Percentiles rank a stretch among this genome's conserved stretches.
These are phyloP conservation scores for Saccharata proteae DNA, from an alignment of 2,329 filamentous ascomycete genomes.

Conservation along the genomic window DNA sequence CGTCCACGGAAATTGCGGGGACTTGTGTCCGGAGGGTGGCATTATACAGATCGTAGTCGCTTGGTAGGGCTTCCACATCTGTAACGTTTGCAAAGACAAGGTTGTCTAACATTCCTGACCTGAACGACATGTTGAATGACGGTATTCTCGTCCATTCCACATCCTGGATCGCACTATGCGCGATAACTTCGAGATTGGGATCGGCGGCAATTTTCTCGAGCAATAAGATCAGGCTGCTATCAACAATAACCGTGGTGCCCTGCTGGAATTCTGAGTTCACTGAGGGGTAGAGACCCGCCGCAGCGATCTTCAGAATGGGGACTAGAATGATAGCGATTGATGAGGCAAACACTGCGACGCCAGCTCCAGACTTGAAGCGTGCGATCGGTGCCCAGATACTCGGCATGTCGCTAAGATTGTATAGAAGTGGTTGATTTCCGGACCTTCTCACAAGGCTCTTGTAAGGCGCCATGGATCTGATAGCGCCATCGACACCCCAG, in stretches of 20 bases:
- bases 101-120: constrained; percentile 4
- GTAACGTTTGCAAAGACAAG: constrained; percentile 7
- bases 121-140: constrained; percentile 2
- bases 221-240: too few species aligned
- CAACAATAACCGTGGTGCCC: too few species aligned
- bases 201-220: too few species aligned
- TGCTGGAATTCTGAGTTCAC: not conserved
- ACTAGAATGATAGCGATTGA: constrained; percentile 3
- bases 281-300: constrained; percentile 5
- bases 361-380: not conserved
- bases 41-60: too few species aligned
- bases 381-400: constrained; percentile 1
- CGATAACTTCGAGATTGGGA: constrained; percentile 1
- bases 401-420: constrained; percentile 1
- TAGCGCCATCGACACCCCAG: constrained; percentile 1
- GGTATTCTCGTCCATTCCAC: constrained; percentile 6
- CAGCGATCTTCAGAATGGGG: constrained; percentile 5
- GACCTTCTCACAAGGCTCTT: constrained; percentile 2
- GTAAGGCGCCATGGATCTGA: constrained; percentile 5
- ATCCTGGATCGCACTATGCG: constrained; percentile 2
- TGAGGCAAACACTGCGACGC: constrained; percentile 1
- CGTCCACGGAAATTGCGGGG: constrained; percentile 2
- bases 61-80: not conserved
- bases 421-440: constrained; percentile 5
- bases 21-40: too few species aligned